Percentiles rank a stretch among this genome's conserved stretches.
Evolutionary conservation across 1,139 yeast species (phyloP).

Genomic region (Geotrichum bryndzae): DNA sequence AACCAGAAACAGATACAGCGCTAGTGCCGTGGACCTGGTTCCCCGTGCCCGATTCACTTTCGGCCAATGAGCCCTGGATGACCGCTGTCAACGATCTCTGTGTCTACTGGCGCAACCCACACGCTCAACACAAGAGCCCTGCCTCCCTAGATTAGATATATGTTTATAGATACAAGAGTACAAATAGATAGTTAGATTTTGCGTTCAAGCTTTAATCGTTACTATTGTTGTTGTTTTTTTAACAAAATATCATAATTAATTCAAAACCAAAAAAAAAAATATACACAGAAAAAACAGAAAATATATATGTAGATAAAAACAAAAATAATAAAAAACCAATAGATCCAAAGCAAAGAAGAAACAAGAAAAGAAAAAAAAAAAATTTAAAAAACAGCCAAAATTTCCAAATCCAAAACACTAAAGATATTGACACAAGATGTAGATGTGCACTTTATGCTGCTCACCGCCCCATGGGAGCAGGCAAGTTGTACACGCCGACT

Average conservation of each 20-base stretch:
- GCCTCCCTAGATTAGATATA: neutral
- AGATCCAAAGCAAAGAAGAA: neutral
- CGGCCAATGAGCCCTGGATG: constrained; percentile 30
- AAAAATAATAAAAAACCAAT: neutral
- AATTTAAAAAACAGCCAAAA: neutral
- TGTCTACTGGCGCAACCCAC: constrained; percentile 24
- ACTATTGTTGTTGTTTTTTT: neutral
- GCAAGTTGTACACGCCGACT: neutral
- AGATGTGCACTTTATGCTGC: neutral
- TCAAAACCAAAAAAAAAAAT: neutral
- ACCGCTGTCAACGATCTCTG: constrained; percentile 36
- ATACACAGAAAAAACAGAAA: neutral
- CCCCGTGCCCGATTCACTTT: constrained; percentile 21
- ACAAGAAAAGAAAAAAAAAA: neutral
- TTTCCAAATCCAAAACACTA: neutral
- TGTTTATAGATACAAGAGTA: neutral
- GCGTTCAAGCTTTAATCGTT: no score
- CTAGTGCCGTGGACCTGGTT: constrained; percentile 8
- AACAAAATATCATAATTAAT: neutral
- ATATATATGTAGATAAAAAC: neutral
- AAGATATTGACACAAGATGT: neutral
- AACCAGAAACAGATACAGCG: constrained; percentile 2
- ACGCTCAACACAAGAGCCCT: neutral
- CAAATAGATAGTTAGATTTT: neutral
- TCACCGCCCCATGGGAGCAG: constrained; percentile 4